Evolutionary conservation across 176 grass and related monocot genomes (phyloP).

Genomic region (Elymus sibiricus): DNA sequence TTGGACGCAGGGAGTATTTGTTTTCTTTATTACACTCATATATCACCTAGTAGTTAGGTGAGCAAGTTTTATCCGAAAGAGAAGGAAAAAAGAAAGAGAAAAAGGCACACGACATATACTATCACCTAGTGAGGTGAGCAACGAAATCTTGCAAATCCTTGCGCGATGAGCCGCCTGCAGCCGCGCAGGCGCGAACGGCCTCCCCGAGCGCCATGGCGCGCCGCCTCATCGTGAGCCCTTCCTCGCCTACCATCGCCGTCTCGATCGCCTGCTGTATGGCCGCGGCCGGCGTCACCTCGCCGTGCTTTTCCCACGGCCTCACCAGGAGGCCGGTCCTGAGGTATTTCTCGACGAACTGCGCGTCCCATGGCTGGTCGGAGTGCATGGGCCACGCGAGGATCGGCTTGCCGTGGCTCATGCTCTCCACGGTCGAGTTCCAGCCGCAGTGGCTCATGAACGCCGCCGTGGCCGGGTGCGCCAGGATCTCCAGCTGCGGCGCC

Average conservation of each 20-base stretch:
- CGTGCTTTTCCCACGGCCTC: slow-evolving; percentile 33
- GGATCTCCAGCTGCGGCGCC: slow-evolving; percentile 83
- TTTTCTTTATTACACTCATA: too few species aligned
- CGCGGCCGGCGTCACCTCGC: background rate
- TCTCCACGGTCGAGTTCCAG: slow-evolving; percentile 81
- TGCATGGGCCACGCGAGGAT: slow-evolving; percentile 76
- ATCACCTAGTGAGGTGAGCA: background rate
- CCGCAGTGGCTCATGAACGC: slow-evolving; percentile 88
- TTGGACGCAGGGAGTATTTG: too few species aligned
- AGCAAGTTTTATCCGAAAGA: too few species aligned
- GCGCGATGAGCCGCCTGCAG: background rate
- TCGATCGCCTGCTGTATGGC: background rate
- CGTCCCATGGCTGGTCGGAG: slow-evolving; percentile 62
- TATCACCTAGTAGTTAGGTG: too few species aligned
- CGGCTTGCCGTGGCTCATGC: slow-evolving; percentile 62
- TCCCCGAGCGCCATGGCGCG: background rate
- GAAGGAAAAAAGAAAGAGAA: too few species aligned
- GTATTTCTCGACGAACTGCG: slow-evolving; percentile 39
- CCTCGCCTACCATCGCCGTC: background rate
- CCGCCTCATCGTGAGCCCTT: background rate
- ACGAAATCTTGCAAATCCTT: background rate
- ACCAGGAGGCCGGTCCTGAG: slow-evolving; percentile 11
- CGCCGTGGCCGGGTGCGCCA: slow-evolving; percentile 45
- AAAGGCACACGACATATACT: too few species aligned
- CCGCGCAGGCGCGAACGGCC: background rate